Conservation (phyloP, 1,284 basidiomycete species). For the Puccinia horiana region DNA sequence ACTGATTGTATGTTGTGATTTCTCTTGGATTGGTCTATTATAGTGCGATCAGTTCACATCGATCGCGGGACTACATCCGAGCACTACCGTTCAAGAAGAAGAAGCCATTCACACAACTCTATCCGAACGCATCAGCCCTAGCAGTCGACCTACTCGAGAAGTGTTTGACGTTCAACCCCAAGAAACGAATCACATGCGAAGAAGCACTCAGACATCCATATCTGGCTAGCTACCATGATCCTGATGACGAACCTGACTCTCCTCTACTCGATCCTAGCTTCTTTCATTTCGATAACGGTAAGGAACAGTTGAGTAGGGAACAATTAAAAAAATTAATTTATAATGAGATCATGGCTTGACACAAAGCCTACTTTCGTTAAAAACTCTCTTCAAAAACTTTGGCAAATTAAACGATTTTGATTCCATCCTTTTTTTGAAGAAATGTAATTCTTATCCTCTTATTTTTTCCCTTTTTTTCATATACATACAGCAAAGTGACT, state of each 20-base stretch:
- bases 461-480: too few species aligned
- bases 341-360: slow-evolving; percentile 27
- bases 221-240: slow-evolving; percentile 73
- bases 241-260: slow-evolving; percentile 71
- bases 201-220: slow-evolving; percentile 86
- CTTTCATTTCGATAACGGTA: slow-evolving; percentile 92
- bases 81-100: slow-evolving; percentile 74
- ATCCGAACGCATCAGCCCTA: slow-evolving; percentile 79
- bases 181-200: slow-evolving; percentile 87
- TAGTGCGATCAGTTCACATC: slow-evolving; percentile 77
- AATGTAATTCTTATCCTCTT: too few species aligned
- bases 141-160: slow-evolving; percentile 90
- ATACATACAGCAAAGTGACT: too few species aligned
- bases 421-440: too few species aligned
- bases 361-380: too few species aligned
- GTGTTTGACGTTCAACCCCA: slow-evolving; percentile 74
- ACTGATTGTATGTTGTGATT: too few species aligned
- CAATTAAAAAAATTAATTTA: slow-evolving; percentile 66
- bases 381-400: too few species aligned
- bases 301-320: slow-evolving; percentile 85
- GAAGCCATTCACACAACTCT: slow-evolving; percentile 74
- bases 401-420: too few species aligned
- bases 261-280: slow-evolving; percentile 85
- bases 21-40: too few species aligned
- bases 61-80: slow-evolving; percentile 86